Evolutionary conservation across 2,329 filamentous ascomycete genomes (phyloP).

Genomic region (Graphilbum ipis-grandicollis): DNA sequence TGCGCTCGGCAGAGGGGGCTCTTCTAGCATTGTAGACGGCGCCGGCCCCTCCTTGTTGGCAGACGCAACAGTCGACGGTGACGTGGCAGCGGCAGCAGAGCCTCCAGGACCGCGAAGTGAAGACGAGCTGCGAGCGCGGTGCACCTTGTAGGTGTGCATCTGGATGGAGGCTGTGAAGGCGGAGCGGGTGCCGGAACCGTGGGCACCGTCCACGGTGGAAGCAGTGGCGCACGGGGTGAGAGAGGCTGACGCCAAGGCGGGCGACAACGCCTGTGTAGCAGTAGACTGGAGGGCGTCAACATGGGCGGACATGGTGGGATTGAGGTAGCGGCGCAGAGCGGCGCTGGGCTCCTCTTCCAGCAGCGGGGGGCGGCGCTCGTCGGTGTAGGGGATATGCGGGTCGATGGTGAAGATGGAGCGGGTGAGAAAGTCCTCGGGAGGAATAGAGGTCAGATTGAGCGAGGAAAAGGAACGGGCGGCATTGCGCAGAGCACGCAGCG

Average conservation of each 20-base stretch:
- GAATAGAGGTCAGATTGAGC: slow-evolving; percentile 45
- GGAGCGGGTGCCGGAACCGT: slow-evolving; percentile 8
- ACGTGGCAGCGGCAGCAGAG: not conserved
- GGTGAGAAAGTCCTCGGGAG: slow-evolving; percentile 49
- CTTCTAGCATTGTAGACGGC: slow-evolving; percentile 1
- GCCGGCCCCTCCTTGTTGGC: not conserved
- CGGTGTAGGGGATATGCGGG: slow-evolving; percentile 47
- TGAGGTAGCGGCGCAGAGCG: slow-evolving; percentile 49
- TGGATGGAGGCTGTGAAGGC: slow-evolving; percentile 50
- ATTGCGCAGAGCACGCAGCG: slow-evolving; percentile 43
- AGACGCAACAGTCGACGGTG: not conserved
- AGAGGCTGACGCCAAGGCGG: not conserved
- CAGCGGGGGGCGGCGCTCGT: slow-evolving; percentile 46
- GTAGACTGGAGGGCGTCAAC: slow-evolving; percentile 20
- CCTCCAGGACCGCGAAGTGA: no score
- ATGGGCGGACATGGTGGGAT: slow-evolving; percentile 37
- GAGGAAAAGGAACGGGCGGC: slow-evolving; percentile 46
- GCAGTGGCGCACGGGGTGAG: slow-evolving; percentile 7
- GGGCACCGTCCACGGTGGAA: not conserved
- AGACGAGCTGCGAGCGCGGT: slow-evolving; percentile 4
- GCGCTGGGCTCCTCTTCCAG: slow-evolving; percentile 48
- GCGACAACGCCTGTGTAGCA: slow-evolving; percentile 3
- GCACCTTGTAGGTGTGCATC: slow-evolving; percentile 53
- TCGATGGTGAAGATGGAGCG: slow-evolving; percentile 52
- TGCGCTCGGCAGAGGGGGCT: slow-evolving; percentile 20